These are phyloP conservation scores for Pythium phragmitis DNA, from an alignment of 352 stramenopile genomes.

Conservation along the genomic window DNA sequence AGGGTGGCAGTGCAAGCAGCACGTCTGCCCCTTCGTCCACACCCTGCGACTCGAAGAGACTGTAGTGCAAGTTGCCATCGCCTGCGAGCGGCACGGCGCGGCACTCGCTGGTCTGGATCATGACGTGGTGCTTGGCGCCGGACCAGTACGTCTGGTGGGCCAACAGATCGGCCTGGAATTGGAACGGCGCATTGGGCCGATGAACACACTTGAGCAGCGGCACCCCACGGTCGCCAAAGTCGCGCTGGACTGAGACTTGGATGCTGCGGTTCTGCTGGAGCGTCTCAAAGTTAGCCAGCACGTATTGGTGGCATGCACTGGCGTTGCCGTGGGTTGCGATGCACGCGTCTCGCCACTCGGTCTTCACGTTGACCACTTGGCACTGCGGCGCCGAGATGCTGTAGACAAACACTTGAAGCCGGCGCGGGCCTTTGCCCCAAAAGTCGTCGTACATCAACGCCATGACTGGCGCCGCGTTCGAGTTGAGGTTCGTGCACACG, in stretches of 20 bases:
- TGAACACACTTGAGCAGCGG: constrained; percentile 33
- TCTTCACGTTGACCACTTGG: constrained; percentile 31
- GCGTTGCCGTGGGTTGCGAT: constrained; percentile 17
- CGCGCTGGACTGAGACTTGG: constrained; percentile 23
- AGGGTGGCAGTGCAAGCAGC: constrained; percentile 7
- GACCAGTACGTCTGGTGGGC: constrained; percentile 36
- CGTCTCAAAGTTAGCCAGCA: constrained; percentile 31
- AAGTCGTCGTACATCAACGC: constrained; percentile 35
- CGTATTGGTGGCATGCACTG: constrained; percentile 28
- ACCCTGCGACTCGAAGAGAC: constrained; percentile 13
- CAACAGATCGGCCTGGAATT: constrained; percentile 35
- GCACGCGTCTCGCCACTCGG: constrained; percentile 25
- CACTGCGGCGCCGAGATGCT: constrained; percentile 39
- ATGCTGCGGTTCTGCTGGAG: constrained; percentile 20
- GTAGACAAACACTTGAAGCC: constrained; percentile 28
- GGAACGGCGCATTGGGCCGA: constrained; percentile 24
- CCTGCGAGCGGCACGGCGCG: constrained; percentile 6
- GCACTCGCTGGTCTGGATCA: constrained; percentile 32
- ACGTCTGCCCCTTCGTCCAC: constrained; percentile 15
- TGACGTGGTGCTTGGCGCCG: constrained; percentile 30
- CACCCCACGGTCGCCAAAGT: constrained; percentile 28
- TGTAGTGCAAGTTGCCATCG: background rate
- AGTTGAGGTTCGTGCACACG: constrained; percentile 20
- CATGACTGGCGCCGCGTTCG: constrained; percentile 27
- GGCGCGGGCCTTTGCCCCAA: constrained; percentile 28